Base-by-base conservation (phyloP, 2,329 filamentous ascomycete species). In the Apiospora phragmitis region DNA sequence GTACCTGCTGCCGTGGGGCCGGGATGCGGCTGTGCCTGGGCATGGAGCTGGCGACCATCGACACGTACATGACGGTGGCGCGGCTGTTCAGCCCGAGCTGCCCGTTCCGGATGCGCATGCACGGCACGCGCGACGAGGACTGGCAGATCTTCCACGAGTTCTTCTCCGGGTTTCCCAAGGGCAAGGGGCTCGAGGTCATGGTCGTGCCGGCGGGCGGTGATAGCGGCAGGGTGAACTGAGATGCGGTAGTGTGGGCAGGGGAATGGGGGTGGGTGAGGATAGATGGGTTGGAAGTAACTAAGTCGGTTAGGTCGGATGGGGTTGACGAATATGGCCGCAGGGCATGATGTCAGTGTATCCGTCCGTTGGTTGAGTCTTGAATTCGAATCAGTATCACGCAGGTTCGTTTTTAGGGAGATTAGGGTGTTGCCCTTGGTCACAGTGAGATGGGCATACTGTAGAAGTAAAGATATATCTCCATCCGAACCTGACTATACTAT, bases 11-110 rank as follows among this genome's bases (percentile, higher is more conserved):
- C 75, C 75, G 9, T 76, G 75, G 74, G 74, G 74, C 11, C 74
- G 74, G 16, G 1, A 69, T 72, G 12, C 68, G 74, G 42, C 72
- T 75, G 21, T 76, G 74, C 24, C 72, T 76, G 1, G 75, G 74
- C 32, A 72, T 72, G 68, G 75, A 76, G 68, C 75, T 76, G 35
- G 75, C 75, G 2, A 76, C 71, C n/a, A 72, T 74, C 65, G 75
- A 76, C 55, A 51, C 67, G 35, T 76, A 74, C 65, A 70, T 76
- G 9, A 73, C 74, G n/a, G 74, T 76, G 12, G 70, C 74, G 59
- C 74, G 74, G 12, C 70, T 75, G 6, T 76, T 76, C 68, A 73
- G 75, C 21, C 74, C 74, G 1, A 29, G 35, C 26, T 65, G 72
- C 6, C 74, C 72, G 1, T 76, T 76, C 67, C 65, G 71, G 2